Evolutionary conservation across 2,329 filamentous ascomycete species (phyloP), one percentile per base, ranked within the genome.

Genomic region (Celoporthe dispersa): DNA sequence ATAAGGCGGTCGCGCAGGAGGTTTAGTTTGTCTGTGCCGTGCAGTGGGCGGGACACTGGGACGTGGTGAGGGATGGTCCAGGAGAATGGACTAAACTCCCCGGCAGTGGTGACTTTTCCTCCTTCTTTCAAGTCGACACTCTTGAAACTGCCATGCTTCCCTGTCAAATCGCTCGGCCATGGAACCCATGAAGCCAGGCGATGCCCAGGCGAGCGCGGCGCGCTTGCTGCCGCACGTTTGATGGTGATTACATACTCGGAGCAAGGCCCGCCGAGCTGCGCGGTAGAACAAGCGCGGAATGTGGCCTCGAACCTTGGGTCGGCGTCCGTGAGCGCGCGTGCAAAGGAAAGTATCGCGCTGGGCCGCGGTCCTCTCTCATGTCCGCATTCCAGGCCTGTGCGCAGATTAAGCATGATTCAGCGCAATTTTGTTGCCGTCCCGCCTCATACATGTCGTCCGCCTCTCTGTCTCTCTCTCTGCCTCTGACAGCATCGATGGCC

Each of bases 371-470:
- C 51, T 55, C 51, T 55, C 51, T 57, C 28, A 12, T 25, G 53
- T 35, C 55, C 19, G 55, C 28, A 9, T 9, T 28, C 14, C 28
- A 35, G 6, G 57, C 57, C 57, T 60, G 57, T 60, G 57, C 57
- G 57, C 19, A 60, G 9, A 60, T 60, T 60, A 60, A 60, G 57
- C 57, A 60, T 60, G 57, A 37, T 60, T 60, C 57, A 60, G 33
- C 57, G 31, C 57, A 37, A 37, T 60, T 33, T 60, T 60, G 57
- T 19, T n/a, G 31, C 22, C 57, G 57, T 37, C 33, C 33, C 57
- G 33, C 37, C 57, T 60, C 33, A 60, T 60, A 37, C 57, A 22
- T 33, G 33, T 25, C 57, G 33, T 60, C 33, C 37, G 2, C 3
- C 16, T 22, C 22, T 19, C n/a, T n/a, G n/a, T n/a, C n/a, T n/a